These are phyloP conservation scores for Hymenoscyphus salicellus DNA, from an alignment of 2,329 filamentous ascomycete genomes.

Conservation along the genomic window DNA sequence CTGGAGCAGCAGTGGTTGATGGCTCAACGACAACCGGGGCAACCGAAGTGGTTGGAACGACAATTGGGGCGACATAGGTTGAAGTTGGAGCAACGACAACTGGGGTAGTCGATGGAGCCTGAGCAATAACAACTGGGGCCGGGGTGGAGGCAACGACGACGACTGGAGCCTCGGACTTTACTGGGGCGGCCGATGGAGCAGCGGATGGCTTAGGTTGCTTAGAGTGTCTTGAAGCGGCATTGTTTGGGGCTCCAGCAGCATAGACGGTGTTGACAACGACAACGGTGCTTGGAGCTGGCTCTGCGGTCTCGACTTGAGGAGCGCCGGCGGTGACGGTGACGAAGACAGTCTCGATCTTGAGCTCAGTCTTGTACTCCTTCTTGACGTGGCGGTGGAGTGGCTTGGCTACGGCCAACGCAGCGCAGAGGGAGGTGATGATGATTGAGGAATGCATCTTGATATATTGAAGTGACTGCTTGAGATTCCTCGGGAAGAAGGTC, in stretches of 20 bases:
- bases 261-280: constrained; percentile 22
- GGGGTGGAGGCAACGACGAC: background rate
- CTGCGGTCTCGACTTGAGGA: background rate
- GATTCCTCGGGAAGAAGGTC: too few relatives aligned
- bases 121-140: constrained; percentile 5
- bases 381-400: constrained; percentile 37
- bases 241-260: constrained; percentile 13
- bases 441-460: constrained; percentile 43
- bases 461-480: background rate
- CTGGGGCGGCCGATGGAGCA: constrained; percentile 12
- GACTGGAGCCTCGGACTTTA: constrained; percentile 6
- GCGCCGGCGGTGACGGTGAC: constrained; percentile 39
- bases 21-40: constrained; percentile 15
- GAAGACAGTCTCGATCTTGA: constrained; percentile 37
- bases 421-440: constrained; percentile 37
- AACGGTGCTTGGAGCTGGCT: constrained; percentile 8
- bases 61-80: background rate
- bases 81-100: background rate
- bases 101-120: background rate
- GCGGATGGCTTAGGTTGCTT: constrained; percentile 1
- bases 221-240: background rate
- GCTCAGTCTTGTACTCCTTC: constrained; percentile 26
- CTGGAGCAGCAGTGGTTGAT: constrained; percentile 10
- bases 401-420: constrained; percentile 36
- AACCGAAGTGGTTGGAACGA: constrained; percentile 9